phyloP scores from a whole-genome alignment of 345 rosid species.

The Melaleuca alternifolia region DNA sequence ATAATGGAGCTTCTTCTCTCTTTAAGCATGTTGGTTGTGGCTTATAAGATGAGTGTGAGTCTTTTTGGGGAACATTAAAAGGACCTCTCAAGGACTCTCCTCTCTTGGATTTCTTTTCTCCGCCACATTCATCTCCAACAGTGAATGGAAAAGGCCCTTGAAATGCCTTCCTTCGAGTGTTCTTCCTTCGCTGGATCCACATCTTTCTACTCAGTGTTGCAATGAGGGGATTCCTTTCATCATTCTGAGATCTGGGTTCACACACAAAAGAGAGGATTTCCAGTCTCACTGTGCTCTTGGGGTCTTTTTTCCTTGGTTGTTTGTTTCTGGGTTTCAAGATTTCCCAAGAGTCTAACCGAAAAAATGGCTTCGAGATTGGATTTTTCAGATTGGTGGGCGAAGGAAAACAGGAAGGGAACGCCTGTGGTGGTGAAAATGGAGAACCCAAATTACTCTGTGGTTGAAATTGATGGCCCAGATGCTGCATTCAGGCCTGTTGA shows the following conservation, averaged over 20 bases:
- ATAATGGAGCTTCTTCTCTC: neutral
- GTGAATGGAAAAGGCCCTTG: neutral
- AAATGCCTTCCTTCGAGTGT: neutral
- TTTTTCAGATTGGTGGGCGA: conserved; percentile 51
- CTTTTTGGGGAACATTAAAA: neutral
- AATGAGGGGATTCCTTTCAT: neutral
- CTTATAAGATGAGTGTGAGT: neutral
- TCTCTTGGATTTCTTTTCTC: neutral
- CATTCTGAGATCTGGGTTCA: neutral
- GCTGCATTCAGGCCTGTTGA: conserved; percentile 76
- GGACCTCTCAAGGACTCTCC: neutral
- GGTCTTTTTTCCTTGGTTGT: neutral
- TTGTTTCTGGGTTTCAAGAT: neutral
- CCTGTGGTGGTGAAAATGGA: conserved; percentile 90
- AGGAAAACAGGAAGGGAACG: conserved; percentile 58
- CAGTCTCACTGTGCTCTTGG: neutral
- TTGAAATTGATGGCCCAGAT: conserved; percentile 85
- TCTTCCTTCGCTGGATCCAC: neutral
- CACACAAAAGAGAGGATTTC: neutral
- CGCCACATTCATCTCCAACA: neutral
- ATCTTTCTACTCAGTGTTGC: neutral
- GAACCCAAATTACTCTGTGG: conserved; percentile 71
- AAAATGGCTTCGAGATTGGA: conserved; percentile 63
- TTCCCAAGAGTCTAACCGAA: neutral
- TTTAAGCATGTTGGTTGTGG: neutral